phyloP scores from a whole-genome alignment of 352 stramenopile species.

The Globisporangium uncinulatum region DNA sequence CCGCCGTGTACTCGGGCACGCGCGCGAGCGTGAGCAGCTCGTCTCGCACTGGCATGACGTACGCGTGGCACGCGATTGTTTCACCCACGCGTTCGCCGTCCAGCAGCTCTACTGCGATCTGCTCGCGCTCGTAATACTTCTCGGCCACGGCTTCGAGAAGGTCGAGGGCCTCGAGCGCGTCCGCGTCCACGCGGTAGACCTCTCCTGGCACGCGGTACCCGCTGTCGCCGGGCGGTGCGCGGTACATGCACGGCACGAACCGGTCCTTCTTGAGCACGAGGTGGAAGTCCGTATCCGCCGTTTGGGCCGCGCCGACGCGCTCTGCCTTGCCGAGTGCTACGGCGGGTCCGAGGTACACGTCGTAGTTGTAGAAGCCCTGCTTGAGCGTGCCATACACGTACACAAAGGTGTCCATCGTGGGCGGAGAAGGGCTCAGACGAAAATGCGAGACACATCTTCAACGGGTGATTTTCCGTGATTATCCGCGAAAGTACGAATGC shows the following conservation, averaged over 20 bases:
- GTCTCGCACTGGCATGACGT: conserved; percentile 52
- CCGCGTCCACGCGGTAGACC: conserved; percentile 53
- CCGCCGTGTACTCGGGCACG: conserved; percentile 45
- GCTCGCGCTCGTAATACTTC: conserved; percentile 59
- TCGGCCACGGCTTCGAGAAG: conserved; percentile 70
- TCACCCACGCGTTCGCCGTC: conserved; percentile 33
- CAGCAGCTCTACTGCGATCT: conserved; percentile 49
- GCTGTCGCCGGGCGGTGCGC: conserved; percentile 20
- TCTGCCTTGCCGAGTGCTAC: conserved; percentile 40
- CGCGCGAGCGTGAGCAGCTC: conserved; percentile 41
- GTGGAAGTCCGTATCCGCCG: conserved; percentile 33
- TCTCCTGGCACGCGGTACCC: conserved; percentile 50
- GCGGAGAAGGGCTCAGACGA: too few relatives aligned
- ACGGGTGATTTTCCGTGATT: not conserved
- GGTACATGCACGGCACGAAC: conserved; percentile 65
- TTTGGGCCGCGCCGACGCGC: conserved; percentile 38
- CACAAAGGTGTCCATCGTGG: conserved; percentile 33
- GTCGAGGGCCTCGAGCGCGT: conserved; percentile 53
- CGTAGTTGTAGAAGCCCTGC: conserved; percentile 66
- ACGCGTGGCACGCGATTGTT: conserved; percentile 36
- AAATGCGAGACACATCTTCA: not conserved
- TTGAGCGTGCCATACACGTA: conserved; percentile 85
- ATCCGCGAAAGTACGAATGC: not conserved
- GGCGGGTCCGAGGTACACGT: conserved; percentile 49
- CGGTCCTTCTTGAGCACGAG: conserved; percentile 57